Conservation (phyloP, 169 alveolate species). For the Plasmodium coatneyi region DNA sequence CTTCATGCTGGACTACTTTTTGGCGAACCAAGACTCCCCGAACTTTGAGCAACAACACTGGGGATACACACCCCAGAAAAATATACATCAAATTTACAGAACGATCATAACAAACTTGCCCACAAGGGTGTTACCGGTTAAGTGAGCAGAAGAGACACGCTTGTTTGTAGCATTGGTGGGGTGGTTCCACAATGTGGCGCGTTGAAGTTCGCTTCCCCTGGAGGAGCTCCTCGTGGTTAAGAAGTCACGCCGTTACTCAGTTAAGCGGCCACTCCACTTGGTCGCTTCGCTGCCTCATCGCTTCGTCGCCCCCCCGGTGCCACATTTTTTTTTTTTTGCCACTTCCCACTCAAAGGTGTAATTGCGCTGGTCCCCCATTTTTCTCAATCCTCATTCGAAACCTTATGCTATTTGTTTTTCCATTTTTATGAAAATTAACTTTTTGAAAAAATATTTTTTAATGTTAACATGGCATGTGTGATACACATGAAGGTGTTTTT, state of each 20-base stretch:
- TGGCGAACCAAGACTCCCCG: conserved; percentile 3
- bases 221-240: background rate
- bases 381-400: background rate
- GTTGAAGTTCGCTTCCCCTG: background rate
- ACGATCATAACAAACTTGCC: conserved; percentile 61
- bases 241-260: background rate
- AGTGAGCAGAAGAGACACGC: background rate
- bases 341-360: background rate
- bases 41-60: conserved; percentile 11
- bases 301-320: background rate
- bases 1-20: conserved; percentile 32
- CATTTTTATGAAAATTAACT: background rate
- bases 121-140: conserved; percentile 9
- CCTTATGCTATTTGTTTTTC: background rate
- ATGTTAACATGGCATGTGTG: background rate
- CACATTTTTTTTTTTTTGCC: background rate
- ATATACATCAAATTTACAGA: conserved; percentile 53
- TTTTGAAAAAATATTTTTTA: background rate
- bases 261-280: background rate
- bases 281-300: background rate
- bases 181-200: background rate
- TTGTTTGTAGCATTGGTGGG: background rate
- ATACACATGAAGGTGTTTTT: background rate
- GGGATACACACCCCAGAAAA: background rate
- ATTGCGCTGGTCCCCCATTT: background rate